Evolutionary conservation across 1,284 basidiomycete genomes (phyloP).

Genomic region (Leccinum angustisporum): DNA sequence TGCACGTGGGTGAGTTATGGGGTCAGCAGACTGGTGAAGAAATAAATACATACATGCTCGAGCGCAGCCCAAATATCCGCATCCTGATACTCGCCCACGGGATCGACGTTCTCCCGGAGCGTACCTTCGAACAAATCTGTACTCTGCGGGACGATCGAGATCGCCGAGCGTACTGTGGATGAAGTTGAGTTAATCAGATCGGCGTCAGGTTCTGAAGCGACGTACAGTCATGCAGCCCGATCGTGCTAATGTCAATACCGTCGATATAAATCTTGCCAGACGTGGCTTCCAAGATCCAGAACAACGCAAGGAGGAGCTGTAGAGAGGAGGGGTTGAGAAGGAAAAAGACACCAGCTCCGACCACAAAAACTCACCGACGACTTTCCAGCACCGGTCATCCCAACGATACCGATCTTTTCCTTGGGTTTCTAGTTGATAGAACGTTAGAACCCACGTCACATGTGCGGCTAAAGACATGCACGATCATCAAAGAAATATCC

Average conservation of each 20-base stretch:
- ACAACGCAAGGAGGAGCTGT: constrained; percentile 64
- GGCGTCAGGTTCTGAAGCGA: constrained; percentile 13
- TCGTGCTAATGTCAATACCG: constrained; percentile 77
- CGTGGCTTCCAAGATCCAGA: constrained; percentile 82
- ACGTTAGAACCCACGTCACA: constrained; percentile 14
- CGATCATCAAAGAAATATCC: constrained; percentile 68
- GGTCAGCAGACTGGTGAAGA: constrained; percentile 2
- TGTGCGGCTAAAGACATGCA: constrained; percentile 34
- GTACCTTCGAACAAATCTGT: constrained; percentile 85
- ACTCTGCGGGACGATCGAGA: constrained; percentile 90
- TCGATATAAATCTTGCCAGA: constrained; percentile 83
- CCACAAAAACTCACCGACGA: constrained; percentile 58
- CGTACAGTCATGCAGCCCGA: constrained; percentile 80
- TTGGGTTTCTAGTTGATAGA: constrained; percentile 52
- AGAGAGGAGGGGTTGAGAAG: neutral
- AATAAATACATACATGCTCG: constrained; percentile 52
- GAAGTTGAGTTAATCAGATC: neutral
- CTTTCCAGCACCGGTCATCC: constrained; percentile 93
- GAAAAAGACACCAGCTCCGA: neutral
- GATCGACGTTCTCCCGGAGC: constrained; percentile 84
- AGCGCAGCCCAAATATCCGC: constrained; percentile 83
- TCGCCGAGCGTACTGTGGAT: constrained; percentile 59
- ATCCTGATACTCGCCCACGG: constrained; percentile 68
- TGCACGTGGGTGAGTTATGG: constrained; percentile 23
- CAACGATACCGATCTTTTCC: constrained; percentile 85